Evolutionary conservation across 768 basidiomycete genomes (phyloP), one percentile per base, ranked within the genome.

Genomic region (Boletellus emodensis): DNA sequence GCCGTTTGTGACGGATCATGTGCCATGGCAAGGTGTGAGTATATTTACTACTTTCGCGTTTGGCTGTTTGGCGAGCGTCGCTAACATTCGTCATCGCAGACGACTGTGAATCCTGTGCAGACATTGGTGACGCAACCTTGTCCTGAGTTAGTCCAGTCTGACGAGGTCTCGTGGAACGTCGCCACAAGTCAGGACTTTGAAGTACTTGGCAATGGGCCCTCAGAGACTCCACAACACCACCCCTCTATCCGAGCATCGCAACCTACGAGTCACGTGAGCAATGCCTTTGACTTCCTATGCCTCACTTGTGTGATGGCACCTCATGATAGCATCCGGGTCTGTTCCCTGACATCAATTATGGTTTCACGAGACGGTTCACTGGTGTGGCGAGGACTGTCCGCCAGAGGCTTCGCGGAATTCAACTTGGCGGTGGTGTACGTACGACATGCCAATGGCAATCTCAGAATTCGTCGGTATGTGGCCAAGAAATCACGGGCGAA

Each of bases 11-110:
- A 36, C 5, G 5, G 37, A 36, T 39, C 37, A 53, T 51, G 20
- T 35, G 35, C 6, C 15, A 33, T 28, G 17, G 12, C 43, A 54
- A 15, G 36, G 28, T n/a, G 59, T 60, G 39, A 48, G 59, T 50
- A 40, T 12, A 38, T 6, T 1, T 26, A 4, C n/a, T n/a, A 20
- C 17, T 22, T 17, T 48, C 17, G 2, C 32, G 15, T 11, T 37
- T 37, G 36, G 17, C 5, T 35, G 15, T 11, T 37, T 37, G 36
- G 17, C 5, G 5, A 17, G n/a, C 2, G n/a, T 46, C 26, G 9
- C 22, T 50, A 26, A 52, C 24, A 10, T 39, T 7, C 33, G 20
- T 24, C 9, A 1, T 41, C 11, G 12, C 41, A 60, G 39, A 39
- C 20, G 18, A 46, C 51, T 3, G 46, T 52, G n/a, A 42, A 42